Conservation (phyloP, 2,329 filamentous ascomycete species). For the Xylaria hypoxylon region DNA sequence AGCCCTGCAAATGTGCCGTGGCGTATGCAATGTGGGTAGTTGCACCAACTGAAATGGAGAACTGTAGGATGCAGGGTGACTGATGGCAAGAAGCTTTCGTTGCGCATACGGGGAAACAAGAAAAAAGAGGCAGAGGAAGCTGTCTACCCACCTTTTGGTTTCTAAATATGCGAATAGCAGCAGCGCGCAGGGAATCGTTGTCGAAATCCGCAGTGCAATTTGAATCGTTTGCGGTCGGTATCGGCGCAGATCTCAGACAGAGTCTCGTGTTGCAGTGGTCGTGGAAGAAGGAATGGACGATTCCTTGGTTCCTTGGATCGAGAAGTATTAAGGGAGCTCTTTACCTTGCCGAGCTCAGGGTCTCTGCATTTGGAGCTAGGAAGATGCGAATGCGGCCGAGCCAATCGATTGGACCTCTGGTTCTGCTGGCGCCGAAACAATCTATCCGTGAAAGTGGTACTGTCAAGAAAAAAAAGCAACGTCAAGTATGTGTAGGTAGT, state of each 20-base stretch:
- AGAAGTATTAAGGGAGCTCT: conserved; percentile 27
- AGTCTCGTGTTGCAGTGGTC: conserved; percentile 31
- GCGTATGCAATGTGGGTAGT: conserved; percentile 17
- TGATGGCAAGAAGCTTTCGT: conserved; percentile 32
- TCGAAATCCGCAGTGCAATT: conserved; percentile 10
- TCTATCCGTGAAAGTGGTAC: conserved; percentile 19
- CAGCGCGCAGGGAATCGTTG: conserved; percentile 15
- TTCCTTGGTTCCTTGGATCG: conserved; percentile 29
- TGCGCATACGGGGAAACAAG: conserved; percentile 31
- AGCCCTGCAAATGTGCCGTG: conserved; percentile 26
- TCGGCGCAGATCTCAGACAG: conserved; percentile 37
- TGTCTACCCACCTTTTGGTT: conserved; percentile 27
- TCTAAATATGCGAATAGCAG: conserved; percentile 3
- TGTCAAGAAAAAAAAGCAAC: conserved; percentile 20
- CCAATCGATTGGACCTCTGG: conserved; percentile 31
- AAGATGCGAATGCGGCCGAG: conserved; percentile 28
- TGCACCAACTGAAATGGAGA: conserved; percentile 3
- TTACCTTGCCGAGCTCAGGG: conserved; percentile 30
- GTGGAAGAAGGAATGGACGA: conserved; percentile 24
- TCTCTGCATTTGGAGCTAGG: conserved; percentile 32
- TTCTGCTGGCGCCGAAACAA: conserved; percentile 31
- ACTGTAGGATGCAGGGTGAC: conserved; percentile 5
- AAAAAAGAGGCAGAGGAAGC: conserved; percentile 12
- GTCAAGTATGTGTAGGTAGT: no score
- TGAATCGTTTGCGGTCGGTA: conserved; percentile 30